These are phyloP conservation scores for Cylindricascospora bacillispora DNA, from an alignment of 1,139 yeast species.

Conservation along the genomic window DNA sequence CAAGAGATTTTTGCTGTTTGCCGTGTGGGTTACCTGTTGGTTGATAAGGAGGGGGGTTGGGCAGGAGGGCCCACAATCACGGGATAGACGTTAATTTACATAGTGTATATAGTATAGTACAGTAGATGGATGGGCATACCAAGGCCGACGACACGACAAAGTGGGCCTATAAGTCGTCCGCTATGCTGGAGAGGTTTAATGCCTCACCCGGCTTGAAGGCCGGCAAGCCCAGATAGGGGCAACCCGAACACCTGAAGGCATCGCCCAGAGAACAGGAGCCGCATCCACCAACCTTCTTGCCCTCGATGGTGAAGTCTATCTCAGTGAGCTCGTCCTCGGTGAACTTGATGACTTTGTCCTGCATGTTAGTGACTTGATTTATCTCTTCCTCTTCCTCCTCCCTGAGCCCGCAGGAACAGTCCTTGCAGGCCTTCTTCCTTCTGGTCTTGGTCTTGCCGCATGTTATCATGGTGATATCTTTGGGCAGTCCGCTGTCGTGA, in stretches of 20 bases:
- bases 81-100: too few relatives aligned
- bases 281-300: conserved; percentile 87
- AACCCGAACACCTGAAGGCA: conserved; percentile 95
- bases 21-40: too few relatives aligned
- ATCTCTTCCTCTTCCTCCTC: conserved; percentile 59
- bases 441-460: conserved; percentile 33
- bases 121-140: too few relatives aligned
- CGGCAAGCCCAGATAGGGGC: conserved; percentile 93
- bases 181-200: conserved; percentile 28
- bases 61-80: too few relatives aligned
- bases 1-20: too few relatives aligned
- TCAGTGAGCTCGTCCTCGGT: conserved; percentile 35
- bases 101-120: too few relatives aligned
- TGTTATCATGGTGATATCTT: conserved; percentile 30
- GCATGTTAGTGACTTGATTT: conserved; percentile 37
- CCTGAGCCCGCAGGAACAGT: conserved; percentile 92
- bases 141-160: not conserved
- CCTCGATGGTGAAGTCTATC: conserved; percentile 88
- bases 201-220: conserved; percentile 96
- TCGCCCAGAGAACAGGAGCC: conserved; percentile 96
- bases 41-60: too few relatives aligned
- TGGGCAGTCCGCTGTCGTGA: conserved; percentile 14
- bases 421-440: conserved; percentile 85
- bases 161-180: conserved; percentile 27
- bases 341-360: conserved; percentile 24